phyloP scores from a whole-genome alignment of 2,329 filamentous ascomycete species.

The Colletotrichum magnum region DNA sequence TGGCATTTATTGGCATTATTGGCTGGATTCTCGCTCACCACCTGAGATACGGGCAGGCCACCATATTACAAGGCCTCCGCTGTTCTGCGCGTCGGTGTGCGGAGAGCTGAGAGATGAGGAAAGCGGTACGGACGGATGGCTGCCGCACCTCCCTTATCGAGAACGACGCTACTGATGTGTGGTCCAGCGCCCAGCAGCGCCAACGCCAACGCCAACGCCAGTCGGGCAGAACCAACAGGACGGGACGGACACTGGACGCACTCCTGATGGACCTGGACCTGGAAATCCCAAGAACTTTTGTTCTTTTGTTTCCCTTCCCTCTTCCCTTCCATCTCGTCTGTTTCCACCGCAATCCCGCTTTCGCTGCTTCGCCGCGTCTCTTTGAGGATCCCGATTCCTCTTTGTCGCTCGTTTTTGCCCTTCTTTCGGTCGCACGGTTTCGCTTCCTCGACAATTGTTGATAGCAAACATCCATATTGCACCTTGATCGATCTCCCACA shows the following conservation, averaged over 20 bases:
- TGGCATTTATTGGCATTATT: slow-evolving; percentile 30
- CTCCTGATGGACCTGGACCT: background rate
- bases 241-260: slow-evolving; percentile 4
- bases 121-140: slow-evolving; percentile 20
- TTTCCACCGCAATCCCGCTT: background rate
- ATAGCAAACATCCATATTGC: background rate
- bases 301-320: slow-evolving; percentile 23
- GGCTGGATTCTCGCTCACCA: background rate
- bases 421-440: background rate
- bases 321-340: slow-evolving; percentile 5
- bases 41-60: background rate
- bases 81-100: no score
- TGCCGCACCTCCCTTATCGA: slow-evolving; percentile 18
- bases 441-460: background rate
- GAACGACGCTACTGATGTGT: slow-evolving; percentile 6
- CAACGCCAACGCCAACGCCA: slow-evolving; percentile 16
- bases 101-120: background rate
- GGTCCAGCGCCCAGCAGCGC: background rate
- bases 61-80: no score
- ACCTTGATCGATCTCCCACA: background rate
- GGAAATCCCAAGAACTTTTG: slow-evolving; percentile 3
- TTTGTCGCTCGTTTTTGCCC: slow-evolving; percentile 16
- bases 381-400: slow-evolving; percentile 3
- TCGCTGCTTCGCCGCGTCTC: background rate
- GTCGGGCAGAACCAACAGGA: slow-evolving; percentile 19